Conservation (phyloP, 306 rosid genomes). For the Glycine soja region DNA sequence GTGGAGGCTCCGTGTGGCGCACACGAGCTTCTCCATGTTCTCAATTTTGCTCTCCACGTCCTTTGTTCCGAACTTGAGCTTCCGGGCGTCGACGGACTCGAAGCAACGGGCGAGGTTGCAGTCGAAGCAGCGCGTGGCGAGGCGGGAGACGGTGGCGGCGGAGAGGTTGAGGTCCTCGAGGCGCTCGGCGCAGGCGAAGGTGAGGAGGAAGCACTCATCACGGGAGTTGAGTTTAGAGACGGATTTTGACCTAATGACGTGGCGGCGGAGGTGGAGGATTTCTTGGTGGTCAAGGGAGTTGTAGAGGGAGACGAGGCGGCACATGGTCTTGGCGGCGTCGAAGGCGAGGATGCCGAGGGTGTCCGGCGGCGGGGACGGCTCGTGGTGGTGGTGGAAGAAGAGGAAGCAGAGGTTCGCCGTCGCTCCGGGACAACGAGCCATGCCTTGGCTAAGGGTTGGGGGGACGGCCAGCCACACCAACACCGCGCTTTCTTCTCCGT, state of each 20-base stretch:
- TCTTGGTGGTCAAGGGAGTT: constrained; percentile 64
- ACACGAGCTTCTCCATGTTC: constrained; percentile 60
- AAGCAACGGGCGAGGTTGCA: constrained; percentile 29
- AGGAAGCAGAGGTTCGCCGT: constrained; percentile 35
- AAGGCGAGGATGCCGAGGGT: constrained; percentile 70
- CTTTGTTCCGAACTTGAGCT: constrained; percentile 46
- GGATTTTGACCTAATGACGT: constrained; percentile 54
- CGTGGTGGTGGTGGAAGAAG: constrained; percentile 44
- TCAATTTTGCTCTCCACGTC: constrained; percentile 38
- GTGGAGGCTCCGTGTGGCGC: constrained; percentile 53
- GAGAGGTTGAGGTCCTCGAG: constrained; percentile 67
- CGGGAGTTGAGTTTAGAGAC: constrained; percentile 55
- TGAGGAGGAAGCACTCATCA: constrained; percentile 63
- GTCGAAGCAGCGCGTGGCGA: constrained; percentile 55
- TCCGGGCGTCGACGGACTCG: constrained; percentile 49
- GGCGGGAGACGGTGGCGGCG: constrained; percentile 56
- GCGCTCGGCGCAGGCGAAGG: constrained; percentile 69
- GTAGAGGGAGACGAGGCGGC: constrained; percentile 66
- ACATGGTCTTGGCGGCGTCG: constrained; percentile 70
- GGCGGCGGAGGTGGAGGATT: constrained; percentile 48
- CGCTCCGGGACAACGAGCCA: constrained; percentile 43
- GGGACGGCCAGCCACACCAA: constrained; percentile 32
- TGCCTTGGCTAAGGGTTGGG: neutral
- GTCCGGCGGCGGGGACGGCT: constrained; percentile 9
- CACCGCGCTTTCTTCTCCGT: no score